phyloP scores from a whole-genome alignment of 805 yeast genomes.

The Candida maris region DNA sequence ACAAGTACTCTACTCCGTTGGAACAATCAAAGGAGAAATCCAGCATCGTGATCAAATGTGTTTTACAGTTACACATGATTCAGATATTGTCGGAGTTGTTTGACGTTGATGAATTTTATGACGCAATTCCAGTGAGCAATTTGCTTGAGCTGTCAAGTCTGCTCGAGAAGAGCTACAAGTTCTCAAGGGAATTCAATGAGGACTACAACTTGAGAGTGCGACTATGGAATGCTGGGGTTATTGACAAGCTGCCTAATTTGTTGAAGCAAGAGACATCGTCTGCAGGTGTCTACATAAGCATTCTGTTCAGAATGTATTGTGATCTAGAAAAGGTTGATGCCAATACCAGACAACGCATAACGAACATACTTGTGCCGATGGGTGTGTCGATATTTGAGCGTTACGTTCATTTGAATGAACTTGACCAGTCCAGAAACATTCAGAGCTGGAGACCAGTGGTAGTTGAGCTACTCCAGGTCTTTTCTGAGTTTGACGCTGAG shows the following conservation, averaged over 20 bases:
- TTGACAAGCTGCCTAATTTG: conserved; percentile 87
- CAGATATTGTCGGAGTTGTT: conserved; percentile 80
- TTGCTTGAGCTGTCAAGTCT: conserved; percentile 57
- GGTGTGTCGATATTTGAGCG: conserved; percentile 69
- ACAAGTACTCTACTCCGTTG: conserved; percentile 29
- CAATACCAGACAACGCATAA: conserved; percentile 47
- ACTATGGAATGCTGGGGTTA: conserved; percentile 87
- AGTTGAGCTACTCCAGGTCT: conserved; percentile 80
- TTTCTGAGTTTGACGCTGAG: conserved; percentile 66
- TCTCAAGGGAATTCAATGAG: conserved; percentile 84
- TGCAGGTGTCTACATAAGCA: conserved; percentile 78
- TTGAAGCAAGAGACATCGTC: conserved; percentile 89
- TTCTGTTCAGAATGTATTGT: conserved; percentile 75
- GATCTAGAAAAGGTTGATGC: conserved; percentile 51
- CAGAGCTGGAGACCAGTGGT: conserved; percentile 91
- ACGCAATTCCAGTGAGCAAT: conserved; percentile 61
- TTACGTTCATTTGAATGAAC: conserved; percentile 68
- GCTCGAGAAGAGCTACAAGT: conserved; percentile 67
- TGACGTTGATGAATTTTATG: conserved; percentile 65
- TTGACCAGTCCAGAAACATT: conserved; percentile 75
- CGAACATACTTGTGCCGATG: conserved; percentile 58
- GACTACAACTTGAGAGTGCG: conserved; percentile 85
- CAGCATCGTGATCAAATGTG: conserved; percentile 86
- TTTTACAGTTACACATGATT: conserved; percentile 82
- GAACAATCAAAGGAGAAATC: conserved; percentile 56